A percentile compares a stretch with the other conserved stretches of the same genome.
phyloP scores from a whole-genome alignment of 306 rosid species.

The Canavalia ensiformis region DNA sequence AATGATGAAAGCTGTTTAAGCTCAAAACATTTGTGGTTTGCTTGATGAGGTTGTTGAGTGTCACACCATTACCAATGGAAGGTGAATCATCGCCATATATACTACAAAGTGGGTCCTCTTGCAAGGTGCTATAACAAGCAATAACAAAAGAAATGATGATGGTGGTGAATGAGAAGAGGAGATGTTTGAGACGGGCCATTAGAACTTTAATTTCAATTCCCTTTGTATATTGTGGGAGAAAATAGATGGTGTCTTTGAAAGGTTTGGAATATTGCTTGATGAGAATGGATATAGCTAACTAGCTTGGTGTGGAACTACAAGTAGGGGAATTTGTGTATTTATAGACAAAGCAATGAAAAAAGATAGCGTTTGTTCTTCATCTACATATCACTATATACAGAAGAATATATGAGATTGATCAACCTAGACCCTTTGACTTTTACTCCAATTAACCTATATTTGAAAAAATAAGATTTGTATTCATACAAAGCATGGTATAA shows the following conservation, averaged over 20 bases:
- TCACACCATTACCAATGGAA: constrained; percentile 47
- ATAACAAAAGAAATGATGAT: constrained; percentile 41
- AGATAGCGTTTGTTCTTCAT: background rate
- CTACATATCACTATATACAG: constrained; percentile 5
- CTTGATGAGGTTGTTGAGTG: constrained; percentile 48
- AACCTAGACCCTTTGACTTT: constrained; percentile 19
- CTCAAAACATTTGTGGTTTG: constrained; percentile 39
- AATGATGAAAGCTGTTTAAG: constrained; percentile 35
- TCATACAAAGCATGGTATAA: too few relatives aligned
- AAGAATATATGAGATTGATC: constrained; percentile 12
- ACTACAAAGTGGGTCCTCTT: constrained; percentile 52
- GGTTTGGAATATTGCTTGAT: constrained; percentile 6
- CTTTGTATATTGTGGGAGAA: constrained; percentile 1
- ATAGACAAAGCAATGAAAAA: constrained; percentile 39
- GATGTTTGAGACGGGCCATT: constrained; percentile 51
- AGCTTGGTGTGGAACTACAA: constrained; percentile 38
- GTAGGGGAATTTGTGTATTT: constrained; percentile 45
- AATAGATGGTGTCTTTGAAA: constrained; percentile 5
- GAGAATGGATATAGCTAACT: constrained; percentile 25
- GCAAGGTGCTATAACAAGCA: constrained; percentile 47
- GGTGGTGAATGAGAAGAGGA: constrained; percentile 45
- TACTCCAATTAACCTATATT: background rate
- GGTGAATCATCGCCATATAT: constrained; percentile 40
- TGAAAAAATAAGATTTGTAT: too few relatives aligned
- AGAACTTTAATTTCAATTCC: background rate